Conservation (phyloP, 179 eudicot genomes). For the Sideroxylon spinosum region DNA sequence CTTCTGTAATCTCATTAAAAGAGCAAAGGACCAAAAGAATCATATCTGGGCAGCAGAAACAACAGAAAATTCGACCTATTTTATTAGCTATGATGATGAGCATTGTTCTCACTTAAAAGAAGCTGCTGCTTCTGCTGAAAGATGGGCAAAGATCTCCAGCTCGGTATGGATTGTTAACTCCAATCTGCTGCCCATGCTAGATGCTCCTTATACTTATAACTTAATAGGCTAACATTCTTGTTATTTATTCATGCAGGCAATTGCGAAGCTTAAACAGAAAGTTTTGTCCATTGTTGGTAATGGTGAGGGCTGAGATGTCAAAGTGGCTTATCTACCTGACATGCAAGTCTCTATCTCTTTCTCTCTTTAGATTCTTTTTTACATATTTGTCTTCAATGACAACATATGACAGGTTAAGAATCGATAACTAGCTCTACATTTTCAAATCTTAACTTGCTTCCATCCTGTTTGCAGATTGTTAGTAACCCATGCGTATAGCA, state of each 20-base stretch:
- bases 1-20: slow-evolving; percentile 72
- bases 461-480: not conserved
- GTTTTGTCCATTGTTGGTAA: slow-evolving; percentile 47
- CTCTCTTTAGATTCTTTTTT: not conserved
- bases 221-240: not conserved
- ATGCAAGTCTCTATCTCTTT: slow-evolving; percentile 16
- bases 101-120: slow-evolving; percentile 57
- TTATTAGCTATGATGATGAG: slow-evolving; percentile 44
- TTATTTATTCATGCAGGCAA: slow-evolving; percentile 35
- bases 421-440: not conserved
- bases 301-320: slow-evolving; percentile 16
- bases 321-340: slow-evolving; percentile 16
- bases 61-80: slow-evolving; percentile 73
- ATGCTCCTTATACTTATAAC: not conserved
- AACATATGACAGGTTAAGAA: not conserved
- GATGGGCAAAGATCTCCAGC: slow-evolving; percentile 60
- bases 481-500: not conserved
- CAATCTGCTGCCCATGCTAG: not conserved
- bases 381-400: not conserved
- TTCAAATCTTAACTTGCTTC: not conserved
- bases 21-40: slow-evolving; percentile 58
- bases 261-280: slow-evolving; percentile 56
- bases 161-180: slow-evolving; percentile 42
- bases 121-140: slow-evolving; percentile 51
- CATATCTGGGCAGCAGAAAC: slow-evolving; percentile 90